Evolutionary conservation across 805 yeast genomes (phyloP).

Genomic region (Metschnikowia kunwiensis): DNA sequence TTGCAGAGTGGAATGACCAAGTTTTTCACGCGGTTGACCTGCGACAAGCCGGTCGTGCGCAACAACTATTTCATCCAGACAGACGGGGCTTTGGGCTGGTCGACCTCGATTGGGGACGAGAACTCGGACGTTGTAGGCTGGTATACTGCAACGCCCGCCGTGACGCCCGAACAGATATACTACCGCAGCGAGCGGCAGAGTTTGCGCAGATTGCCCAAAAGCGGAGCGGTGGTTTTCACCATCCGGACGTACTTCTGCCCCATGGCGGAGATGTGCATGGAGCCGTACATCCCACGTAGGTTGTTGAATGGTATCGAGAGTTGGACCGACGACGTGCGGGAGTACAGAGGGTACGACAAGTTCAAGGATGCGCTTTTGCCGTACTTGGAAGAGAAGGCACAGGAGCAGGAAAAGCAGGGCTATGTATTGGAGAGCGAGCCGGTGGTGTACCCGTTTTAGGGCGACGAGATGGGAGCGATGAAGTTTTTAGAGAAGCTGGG

Average conservation of each 20-base stretch:
- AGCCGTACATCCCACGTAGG: slow-evolving; percentile 61
- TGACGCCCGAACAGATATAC: slow-evolving; percentile 44
- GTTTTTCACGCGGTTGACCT: slow-evolving; percentile 53
- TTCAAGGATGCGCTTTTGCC: slow-evolving; percentile 54
- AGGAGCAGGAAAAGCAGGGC: slow-evolving; percentile 47
- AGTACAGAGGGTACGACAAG: slow-evolving; percentile 55
- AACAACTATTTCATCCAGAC: slow-evolving; percentile 66
- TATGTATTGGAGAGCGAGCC: slow-evolving; percentile 39
- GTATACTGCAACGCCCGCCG: slow-evolving; percentile 57
- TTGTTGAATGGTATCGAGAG: slow-evolving; percentile 55
- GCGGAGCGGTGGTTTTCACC: slow-evolving; percentile 59
- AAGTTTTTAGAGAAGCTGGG: no score
- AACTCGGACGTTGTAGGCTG: slow-evolving; percentile 51
- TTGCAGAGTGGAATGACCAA: slow-evolving; percentile 63
- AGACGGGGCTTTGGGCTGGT: slow-evolving; percentile 63
- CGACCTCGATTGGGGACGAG: slow-evolving; percentile 60
- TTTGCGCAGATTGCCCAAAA: slow-evolving; percentile 54
- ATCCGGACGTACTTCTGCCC: slow-evolving; percentile 63
- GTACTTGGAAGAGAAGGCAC: slow-evolving; percentile 47
- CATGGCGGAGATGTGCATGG: slow-evolving; percentile 49
- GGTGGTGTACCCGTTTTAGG: slow-evolving; percentile 37
- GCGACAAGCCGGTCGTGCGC: slow-evolving; percentile 63
- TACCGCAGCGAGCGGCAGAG: slow-evolving; percentile 67
- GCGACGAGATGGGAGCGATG: no score
- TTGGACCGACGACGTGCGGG: slow-evolving; percentile 60